Evolutionary conservation across 345 rosid genomes (phyloP), one percentile per base, ranked within the genome.

Genomic region (Gossypium raimondii): DNA sequence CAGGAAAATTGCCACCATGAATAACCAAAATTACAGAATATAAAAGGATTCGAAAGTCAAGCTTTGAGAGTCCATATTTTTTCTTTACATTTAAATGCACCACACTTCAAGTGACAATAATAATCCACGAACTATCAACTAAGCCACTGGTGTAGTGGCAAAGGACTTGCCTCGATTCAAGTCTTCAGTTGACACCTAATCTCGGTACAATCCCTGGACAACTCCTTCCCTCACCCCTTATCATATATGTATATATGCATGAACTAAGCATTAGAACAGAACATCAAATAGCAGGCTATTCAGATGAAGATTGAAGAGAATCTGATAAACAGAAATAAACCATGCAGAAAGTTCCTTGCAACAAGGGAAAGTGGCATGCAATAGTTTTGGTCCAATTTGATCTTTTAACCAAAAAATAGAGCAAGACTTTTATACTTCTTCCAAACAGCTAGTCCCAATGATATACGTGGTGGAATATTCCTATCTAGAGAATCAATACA

Each of bases 401-500:
- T 18, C 65, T 66, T 51, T 56, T 27, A 77, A 72, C 67, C 24
- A 73, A 72, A 52, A 80, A 75, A 62, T 5, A 34, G 65, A 67
- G 74, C 73, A 70, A 59, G 86, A 79, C 87, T 82, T 78, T 77
- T 72, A 51, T 20, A 16, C 11, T 68, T 78, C 72, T 70, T 57
- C 60, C 48, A 1, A 22, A 76, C 58, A 74, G 57, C 73, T 55
- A 76, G 66, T 78, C 80, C 76, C 69, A 55, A 79, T 73, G 82
- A 81, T 38, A 84, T 80, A 80, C 65, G 7, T 34, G 71, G 68
- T 3, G 74, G 89, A 79, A 88, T 86, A 88, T 86, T 82, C 87
- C 72, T 75, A 59, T 24, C 60, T 62, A 34, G 29, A 64, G 52
- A 74, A 75, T 67, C 51, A 68, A 43, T 66, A 64, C 56, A 75